Evolutionary conservation across 176 grass and related monocot species (phyloP).

Genomic region (Chloris gayana): DNA sequence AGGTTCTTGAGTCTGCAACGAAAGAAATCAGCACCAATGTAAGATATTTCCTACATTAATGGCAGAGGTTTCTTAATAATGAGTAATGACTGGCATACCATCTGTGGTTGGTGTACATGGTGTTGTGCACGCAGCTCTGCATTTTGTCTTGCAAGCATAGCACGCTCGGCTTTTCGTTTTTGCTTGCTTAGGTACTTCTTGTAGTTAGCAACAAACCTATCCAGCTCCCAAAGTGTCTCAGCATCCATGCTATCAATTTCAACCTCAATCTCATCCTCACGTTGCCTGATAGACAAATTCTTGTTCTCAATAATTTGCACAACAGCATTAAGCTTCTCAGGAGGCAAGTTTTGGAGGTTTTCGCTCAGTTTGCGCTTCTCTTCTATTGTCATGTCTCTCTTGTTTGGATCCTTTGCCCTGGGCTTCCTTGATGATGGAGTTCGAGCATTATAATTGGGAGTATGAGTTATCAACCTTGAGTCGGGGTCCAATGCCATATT

Average conservation of each 20-base stretch:
- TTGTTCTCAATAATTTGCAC: constrained; percentile 95
- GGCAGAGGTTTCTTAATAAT: background rate
- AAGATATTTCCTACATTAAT: background rate
- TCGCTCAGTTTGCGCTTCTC: constrained; percentile 92
- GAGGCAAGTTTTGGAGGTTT: constrained; percentile 87
- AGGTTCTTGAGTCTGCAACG: constrained; percentile 44
- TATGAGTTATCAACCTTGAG: constrained; percentile 54
- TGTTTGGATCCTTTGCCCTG: constrained; percentile 90
- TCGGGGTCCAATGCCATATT: constrained; percentile 50
- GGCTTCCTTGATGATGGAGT: constrained; percentile 86
- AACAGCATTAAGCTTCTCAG: constrained; percentile 78
- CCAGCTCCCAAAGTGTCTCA: constrained; percentile 97
- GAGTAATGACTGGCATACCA: constrained; percentile 44
- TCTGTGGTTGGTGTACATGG: constrained; percentile 42
- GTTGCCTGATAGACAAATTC: constrained; percentile 81
- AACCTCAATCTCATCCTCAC: constrained; percentile 99
- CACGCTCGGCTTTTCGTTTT: constrained; percentile 89
- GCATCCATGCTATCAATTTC: constrained; percentile 98
- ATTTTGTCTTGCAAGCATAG: constrained; percentile 74
- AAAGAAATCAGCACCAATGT: constrained; percentile 13
- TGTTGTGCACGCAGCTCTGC: constrained; percentile 43
- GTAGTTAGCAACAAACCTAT: constrained; percentile 95
- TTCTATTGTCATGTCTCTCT: constrained; percentile 98
- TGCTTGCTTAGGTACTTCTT: constrained; percentile 96
- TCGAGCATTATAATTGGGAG: constrained; percentile 47